phyloP scores from a whole-genome alignment of 2,329 filamentous ascomycete species.

The Hortaea werneckii region DNA sequence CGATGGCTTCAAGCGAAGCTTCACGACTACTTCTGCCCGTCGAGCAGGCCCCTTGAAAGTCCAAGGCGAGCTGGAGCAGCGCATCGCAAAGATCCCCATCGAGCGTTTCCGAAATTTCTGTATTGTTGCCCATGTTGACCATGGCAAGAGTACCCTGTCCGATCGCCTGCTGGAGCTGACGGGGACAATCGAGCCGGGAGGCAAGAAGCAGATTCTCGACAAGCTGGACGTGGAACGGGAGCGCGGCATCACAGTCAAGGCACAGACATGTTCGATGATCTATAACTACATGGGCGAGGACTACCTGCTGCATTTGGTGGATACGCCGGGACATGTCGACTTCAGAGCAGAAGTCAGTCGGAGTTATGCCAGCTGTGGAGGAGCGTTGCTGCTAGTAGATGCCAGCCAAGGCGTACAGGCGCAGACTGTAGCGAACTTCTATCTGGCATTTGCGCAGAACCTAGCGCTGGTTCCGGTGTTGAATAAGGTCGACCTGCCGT shows the following conservation, averaged over 20 bases:
- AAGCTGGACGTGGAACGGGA: conserved; percentile 95
- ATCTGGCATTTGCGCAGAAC: conserved; percentile 88
- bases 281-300: conserved; percentile 79
- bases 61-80: conserved; percentile 46
- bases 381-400: conserved; percentile 84
- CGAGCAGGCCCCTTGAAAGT: conserved; percentile 30
- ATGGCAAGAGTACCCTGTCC: conserved; percentile 93
- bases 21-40: conserved; percentile 18
- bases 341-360: conserved; percentile 93
- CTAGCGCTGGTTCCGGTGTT: conserved; percentile 80
- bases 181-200: conserved; percentile 76
- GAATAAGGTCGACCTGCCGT: conserved; percentile 91
- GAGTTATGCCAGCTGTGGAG: conserved; percentile 92
- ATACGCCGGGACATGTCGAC: conserved; percentile 95
- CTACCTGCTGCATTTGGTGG: conserved; percentile 88
- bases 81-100: conserved; percentile 66
- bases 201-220: conserved; percentile 91
- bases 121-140: conserved; percentile 96
- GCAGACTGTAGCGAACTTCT: conserved; percentile 97
- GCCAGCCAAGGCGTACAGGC: conserved; percentile 94
- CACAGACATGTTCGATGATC: conserved; percentile 96
- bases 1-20: conserved; percentile 16
- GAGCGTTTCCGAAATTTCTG: conserved; percentile 88
- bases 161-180: conserved; percentile 89
- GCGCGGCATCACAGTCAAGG: conserved; percentile 95